Base-by-base conservation (phyloP, 192 early-diverging fungal species). In the Rhizophagus prolifer region DNA sequence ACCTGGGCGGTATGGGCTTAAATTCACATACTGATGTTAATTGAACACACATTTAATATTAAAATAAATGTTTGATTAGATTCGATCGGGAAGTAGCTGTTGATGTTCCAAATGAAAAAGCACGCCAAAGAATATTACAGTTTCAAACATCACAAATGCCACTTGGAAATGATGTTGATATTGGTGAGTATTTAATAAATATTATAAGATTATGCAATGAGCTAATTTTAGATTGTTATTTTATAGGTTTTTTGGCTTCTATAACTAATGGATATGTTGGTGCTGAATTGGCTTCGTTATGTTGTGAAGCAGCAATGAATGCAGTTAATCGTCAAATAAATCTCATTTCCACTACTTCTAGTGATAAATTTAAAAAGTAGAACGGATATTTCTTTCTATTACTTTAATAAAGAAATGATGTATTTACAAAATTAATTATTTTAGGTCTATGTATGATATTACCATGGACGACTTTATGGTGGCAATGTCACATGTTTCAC, bases 231-330 rank as follows among this genome's bases (percentile, higher is more conserved):
- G 5, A 36, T 50, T 23, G 68, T 31, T 10, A 61, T 63, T 44
- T 77, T 44, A 13, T 80, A 65, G 77, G 41, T 14, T 69, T 54
- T 12, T 69, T 94, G 44, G 91, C 92, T 0, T 75, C 82, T 44
- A 77, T 84, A 68, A 97, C 95, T 8, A 94, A 94, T 80, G 97
- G 97, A 3, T 98, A 93, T 81, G 97, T 98, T 8, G 96, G 93
- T 58, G 95, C 98, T 0, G 98, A 99, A 86, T 82, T 99, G 58
- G 85, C 88, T 0, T 89, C 95, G 0, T 72, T 99, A 1, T 92
- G 93, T 59, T 88, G 94, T 8, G 96, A 96, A 83, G 93, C 95
- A 16, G 91, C 92, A 1, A 76, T 90, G 28, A 62, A 74, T 41
- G 89, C 89, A 9, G 80, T 86, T 10, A 78, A 88, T 67, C 77